phyloP scores from a whole-genome alignment of 1,284 basidiomycete species.

The Microbotryum saponariae region DNA sequence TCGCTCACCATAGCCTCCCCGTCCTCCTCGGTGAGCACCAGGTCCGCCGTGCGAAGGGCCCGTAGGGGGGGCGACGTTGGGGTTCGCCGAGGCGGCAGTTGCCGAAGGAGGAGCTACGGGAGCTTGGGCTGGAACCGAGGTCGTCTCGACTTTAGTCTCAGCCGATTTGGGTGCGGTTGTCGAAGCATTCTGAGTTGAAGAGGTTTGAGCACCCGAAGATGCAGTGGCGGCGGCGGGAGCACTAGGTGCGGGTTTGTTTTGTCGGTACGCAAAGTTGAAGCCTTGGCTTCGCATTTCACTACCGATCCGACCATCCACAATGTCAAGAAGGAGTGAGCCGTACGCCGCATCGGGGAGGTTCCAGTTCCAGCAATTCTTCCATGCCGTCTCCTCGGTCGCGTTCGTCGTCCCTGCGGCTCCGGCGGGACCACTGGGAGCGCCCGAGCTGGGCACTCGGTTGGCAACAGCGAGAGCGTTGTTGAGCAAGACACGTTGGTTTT shows the following conservation, averaged over 20 bases:
- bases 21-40: background rate
- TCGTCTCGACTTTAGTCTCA: slow-evolving; percentile 5
- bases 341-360: slow-evolving; percentile 74
- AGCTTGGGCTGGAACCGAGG: background rate
- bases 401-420: slow-evolving; percentile 45
- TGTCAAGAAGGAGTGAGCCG: slow-evolving; percentile 76
- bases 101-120: slow-evolving; percentile 2
- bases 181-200: background rate
- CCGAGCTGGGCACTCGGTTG: slow-evolving; percentile 63
- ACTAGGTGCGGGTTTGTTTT: slow-evolving; percentile 6
- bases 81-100: slow-evolving; percentile 3
- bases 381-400: slow-evolving; percentile 67
- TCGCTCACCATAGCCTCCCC: background rate
- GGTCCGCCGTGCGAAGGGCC: background rate
- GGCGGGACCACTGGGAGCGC: slow-evolving; percentile 45
- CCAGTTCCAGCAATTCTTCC: slow-evolving; percentile 99
- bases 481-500: slow-evolving; percentile 77
- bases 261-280: slow-evolving; percentile 92
- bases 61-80: background rate
- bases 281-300: slow-evolving; percentile 88
- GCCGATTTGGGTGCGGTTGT: background rate
- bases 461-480: slow-evolving; percentile 83
- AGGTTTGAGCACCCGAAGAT: background rate
- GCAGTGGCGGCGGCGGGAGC: background rate
- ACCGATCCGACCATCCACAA: slow-evolving; percentile 84